Percentiles rank a stretch among this genome's conserved stretches.
Evolutionary conservation across 2,329 filamentous ascomycete genomes (phyloP).

Genomic region (Fusarium sp.): DNA sequence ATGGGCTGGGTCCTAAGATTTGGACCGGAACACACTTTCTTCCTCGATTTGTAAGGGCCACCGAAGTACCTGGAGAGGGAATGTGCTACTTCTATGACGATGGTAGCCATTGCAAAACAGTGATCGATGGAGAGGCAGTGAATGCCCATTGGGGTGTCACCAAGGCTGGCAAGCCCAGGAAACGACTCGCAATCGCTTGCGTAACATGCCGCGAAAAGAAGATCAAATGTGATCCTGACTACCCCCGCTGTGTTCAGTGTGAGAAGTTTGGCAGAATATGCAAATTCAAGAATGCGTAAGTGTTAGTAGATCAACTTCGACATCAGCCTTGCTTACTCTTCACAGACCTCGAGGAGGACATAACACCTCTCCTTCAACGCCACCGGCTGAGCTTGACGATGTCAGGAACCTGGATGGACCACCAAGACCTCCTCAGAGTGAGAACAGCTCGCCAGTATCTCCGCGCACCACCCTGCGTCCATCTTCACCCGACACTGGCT

Average conservation of each 20-base stretch:
- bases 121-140: slow-evolving; percentile 86
- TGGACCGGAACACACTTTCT: slow-evolving; percentile 76
- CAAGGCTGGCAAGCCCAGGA: slow-evolving; percentile 92
- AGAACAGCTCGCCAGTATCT: slow-evolving; percentile 62
- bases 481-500: slow-evolving; percentile 51
- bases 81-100: slow-evolving; percentile 89
- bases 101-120: slow-evolving; percentile 82
- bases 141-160: slow-evolving; percentile 95
- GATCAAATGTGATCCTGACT: slow-evolving; percentile 94
- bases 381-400: slow-evolving; percentile 63
- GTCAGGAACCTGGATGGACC: slow-evolving; percentile 52
- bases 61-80: slow-evolving; percentile 80
- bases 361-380: slow-evolving; percentile 66
- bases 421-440: slow-evolving; percentile 55
- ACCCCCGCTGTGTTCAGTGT: slow-evolving; percentile 88
- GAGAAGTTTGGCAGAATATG: slow-evolving; percentile 90
- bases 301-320: slow-evolving; percentile 47
- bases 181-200: slow-evolving; percentile 91
- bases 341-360: slow-evolving; percentile 68
- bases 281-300: slow-evolving; percentile 87
- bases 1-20: slow-evolving; percentile 74
- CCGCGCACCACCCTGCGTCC: slow-evolving; percentile 55
- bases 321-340: slow-evolving; percentile 14
- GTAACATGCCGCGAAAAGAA: slow-evolving; percentile 96
- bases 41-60: slow-evolving; percentile 72